These are phyloP conservation scores for Neopestalotiopsis sp. DNA, from an alignment of 2,329 filamentous ascomycete genomes.

Conservation along the genomic window DNA sequence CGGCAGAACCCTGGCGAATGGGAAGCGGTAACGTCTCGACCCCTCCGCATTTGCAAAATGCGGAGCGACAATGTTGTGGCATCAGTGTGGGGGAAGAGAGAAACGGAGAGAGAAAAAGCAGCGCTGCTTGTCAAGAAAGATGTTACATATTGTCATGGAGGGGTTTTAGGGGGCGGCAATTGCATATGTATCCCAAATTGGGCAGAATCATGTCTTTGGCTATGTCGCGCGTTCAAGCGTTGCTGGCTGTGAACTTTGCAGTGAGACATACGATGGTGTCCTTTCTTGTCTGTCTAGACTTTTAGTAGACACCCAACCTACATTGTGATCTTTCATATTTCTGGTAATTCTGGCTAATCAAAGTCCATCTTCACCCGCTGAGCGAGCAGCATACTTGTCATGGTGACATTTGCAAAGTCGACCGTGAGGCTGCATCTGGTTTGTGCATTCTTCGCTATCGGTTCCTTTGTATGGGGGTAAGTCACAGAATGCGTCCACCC, in stretches of 20 bases:
- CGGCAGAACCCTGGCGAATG: background rate
- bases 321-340: background rate
- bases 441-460: slow-evolving; percentile 60
- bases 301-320: no score
- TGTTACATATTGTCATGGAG: background rate
- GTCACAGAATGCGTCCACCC: slow-evolving; percentile 25
- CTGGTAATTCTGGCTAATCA: background rate
- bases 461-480: slow-evolving; percentile 62
- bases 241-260: no score
- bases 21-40: background rate
- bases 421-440: slow-evolving; percentile 49
- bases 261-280: no score
- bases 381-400: slow-evolving; percentile 11
- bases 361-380: background rate
- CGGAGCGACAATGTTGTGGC: background rate
- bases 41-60: background rate
- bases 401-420: slow-evolving; percentile 39
- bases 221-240: background rate
- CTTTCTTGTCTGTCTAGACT: no score
- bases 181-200: background rate
- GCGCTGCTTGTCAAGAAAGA: background rate
- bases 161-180: background rate
- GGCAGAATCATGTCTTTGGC: background rate
- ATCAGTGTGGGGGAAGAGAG: background rate
- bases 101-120: background rate